phyloP scores from a whole-genome alignment of 495 filamentous ascomycete species.

The Neurospora terricola region DNA sequence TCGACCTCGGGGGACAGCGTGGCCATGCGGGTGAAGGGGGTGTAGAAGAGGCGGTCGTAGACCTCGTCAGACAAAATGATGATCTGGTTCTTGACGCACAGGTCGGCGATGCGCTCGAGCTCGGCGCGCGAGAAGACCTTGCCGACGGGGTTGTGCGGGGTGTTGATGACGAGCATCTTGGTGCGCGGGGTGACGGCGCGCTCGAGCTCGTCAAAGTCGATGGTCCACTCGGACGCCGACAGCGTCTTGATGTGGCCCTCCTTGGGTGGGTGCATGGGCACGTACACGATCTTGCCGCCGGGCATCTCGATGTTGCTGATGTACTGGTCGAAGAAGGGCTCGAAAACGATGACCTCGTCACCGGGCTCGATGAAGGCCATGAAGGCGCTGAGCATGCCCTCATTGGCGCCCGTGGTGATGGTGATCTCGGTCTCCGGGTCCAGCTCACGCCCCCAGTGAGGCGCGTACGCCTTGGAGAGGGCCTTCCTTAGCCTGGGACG shows the following conservation, averaged over 20 bases:
- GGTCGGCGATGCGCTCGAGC: constrained; percentile 71
- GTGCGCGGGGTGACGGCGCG: constrained; percentile 74
- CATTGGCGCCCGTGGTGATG: constrained; percentile 93
- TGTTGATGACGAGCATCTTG: constrained; percentile 87
- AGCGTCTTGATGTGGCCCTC: constrained; percentile 70
- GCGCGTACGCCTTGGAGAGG: constrained; percentile 80
- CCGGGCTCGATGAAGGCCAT: constrained; percentile 94
- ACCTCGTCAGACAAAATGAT: constrained; percentile 95
- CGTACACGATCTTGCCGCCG: constrained; percentile 86
- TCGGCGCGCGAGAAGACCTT: constrained; percentile 85
- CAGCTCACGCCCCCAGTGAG: constrained; percentile 67
- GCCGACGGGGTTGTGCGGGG: constrained; percentile 84
- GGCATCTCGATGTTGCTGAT: constrained; percentile 98
- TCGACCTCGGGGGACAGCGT: constrained; percentile 83
- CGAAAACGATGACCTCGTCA: constrained; percentile 95
- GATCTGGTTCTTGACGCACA: constrained; percentile 90
- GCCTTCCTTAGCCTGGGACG: constrained; percentile 85
- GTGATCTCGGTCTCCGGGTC: constrained; percentile 87
- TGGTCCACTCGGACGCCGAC: constrained; percentile 76
- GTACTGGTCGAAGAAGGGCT: constrained; percentile 99
- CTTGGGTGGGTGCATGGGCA: constrained; percentile 83
- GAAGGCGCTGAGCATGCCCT: constrained; percentile 92
- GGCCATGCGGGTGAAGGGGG: constrained; percentile 84
- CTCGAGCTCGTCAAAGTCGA: constrained; percentile 79
- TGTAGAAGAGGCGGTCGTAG: constrained; percentile 92